phyloP scores from a whole-genome alignment of 805 yeast species.

The Suhomyces kilbournensis region DNA sequence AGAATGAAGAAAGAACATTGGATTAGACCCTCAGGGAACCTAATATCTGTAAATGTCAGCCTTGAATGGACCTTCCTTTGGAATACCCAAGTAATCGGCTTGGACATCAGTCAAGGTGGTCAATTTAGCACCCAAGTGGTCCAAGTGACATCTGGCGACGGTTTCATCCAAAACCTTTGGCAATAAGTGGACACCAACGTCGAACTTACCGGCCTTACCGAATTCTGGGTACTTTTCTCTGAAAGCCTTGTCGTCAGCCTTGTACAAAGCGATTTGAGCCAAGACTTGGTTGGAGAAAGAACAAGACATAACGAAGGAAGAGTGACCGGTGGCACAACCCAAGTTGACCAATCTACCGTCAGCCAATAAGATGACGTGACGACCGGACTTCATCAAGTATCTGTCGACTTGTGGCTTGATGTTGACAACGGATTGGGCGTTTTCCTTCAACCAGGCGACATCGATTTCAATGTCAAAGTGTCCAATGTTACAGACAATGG shows the following conservation, averaged over 20 bases:
- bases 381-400: constrained; percentile 82
- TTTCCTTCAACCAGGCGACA: constrained; percentile 97
- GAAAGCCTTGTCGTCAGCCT: constrained; percentile 78
- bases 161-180: constrained; percentile 99
- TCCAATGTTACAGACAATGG: constrained; percentile 99
- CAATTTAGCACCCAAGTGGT: constrained; percentile 87
- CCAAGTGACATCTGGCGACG: constrained; percentile 95
- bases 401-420: constrained; percentile 99
- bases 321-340: constrained; percentile 99
- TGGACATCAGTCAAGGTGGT: constrained; percentile 73
- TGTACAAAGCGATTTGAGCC: constrained; percentile 97
- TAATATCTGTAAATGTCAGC: constrained; percentile 98
- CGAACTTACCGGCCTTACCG: constrained; percentile 87
- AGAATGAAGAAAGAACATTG: constrained; percentile 1
- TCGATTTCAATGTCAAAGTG: constrained; percentile 99
- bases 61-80: constrained; percentile 95
- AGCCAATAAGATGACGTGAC: constrained; percentile 92
- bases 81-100: constrained; percentile 91
- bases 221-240: constrained; percentile 82
- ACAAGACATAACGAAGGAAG: constrained; percentile 98
- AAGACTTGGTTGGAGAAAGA: constrained; percentile 99
- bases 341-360: constrained; percentile 99
- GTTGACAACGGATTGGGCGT: constrained; percentile 91
- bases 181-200: constrained; percentile 88
- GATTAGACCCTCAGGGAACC: constrained; percentile 3